Base-by-base conservation (phyloP, 768 basidiomycete genomes). In the Auricularia cornea region DNA sequence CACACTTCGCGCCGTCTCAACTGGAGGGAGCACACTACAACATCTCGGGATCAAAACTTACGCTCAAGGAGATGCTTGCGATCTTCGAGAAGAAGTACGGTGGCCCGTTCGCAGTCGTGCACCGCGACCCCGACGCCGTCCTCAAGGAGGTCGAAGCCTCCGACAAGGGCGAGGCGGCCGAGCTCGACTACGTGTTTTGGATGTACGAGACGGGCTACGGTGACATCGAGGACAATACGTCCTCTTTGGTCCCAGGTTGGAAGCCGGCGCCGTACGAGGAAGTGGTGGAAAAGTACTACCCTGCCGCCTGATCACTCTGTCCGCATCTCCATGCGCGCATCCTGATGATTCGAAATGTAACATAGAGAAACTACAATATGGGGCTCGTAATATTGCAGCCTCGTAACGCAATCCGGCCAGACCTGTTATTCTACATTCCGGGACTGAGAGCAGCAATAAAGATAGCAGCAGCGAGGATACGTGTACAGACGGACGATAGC, bases 61-160 rank as follows among this genome's bases (percentile, higher is more conserved):
- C 67, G 11, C 60, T 69, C 61, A 69, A 69, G 60, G 62, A 69
- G 59, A 61, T 69, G 48, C 63, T 63, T 14, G 66, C 59, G 20
- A 57, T 63, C 23, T 32, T 66, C 54, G 64, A 62, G 44, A 62
- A 60, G 16, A 64, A 38, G 51, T 62, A 62, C 28, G 68, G 68
- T 0, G 61, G 64, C 51, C 68, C 64, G 60, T 23, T 64, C 28
- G 68, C 66, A 8, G 62, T 69, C 38, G 62, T 33, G 3, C 62
- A 65, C 32, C 51, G 51, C n/a, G 28, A 52, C 51, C n/a, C 28
- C 10, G 35, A 38, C 35, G 35, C 35, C 35, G 35, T 38, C 35
- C 35, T 38, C 10, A 8, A 28, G 20, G 28, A n/a, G 51, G 28
- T 20, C 2, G 10, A n/a, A n/a, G n/a, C n/a, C n/a, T n/a, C 12